Evolutionary conservation across 495 filamentous ascomycete genomes (phyloP).

Genomic region (Aspergillus kassunensis): DNA sequence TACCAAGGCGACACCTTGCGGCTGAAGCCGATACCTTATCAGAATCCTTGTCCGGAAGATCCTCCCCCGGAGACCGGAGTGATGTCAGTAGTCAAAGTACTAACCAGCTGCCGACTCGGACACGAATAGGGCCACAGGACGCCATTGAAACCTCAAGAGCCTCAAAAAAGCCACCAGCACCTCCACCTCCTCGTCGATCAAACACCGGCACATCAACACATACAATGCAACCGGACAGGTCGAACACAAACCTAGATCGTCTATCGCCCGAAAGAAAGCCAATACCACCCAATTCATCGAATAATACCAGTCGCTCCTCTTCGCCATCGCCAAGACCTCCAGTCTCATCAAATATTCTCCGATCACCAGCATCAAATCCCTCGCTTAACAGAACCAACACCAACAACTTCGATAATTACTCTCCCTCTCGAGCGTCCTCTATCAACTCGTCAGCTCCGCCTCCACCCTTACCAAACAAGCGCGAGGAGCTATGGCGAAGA

Average conservation of each 20-base stretch:
- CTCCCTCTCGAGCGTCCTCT: conserved; percentile 14
- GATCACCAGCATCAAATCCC: conserved; percentile 28
- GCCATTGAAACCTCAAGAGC: conserved; percentile 9
- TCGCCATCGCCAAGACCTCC: conserved; percentile 28
- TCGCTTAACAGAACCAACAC: conserved; percentile 20
- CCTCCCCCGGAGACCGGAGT: background rate
- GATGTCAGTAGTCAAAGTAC: background rate
- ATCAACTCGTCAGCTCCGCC: conserved; percentile 7
- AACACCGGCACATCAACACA: conserved; percentile 25
- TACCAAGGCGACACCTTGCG: conserved; percentile 37
- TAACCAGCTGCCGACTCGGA: background rate
- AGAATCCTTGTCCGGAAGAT: conserved; percentile 8
- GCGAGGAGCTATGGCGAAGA: conserved; percentile 77
- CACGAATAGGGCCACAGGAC: background rate
- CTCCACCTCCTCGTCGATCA: conserved; percentile 35
- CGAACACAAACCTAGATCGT: conserved; percentile 6
- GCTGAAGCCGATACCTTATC: conserved; percentile 18
- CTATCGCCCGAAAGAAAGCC: conserved; percentile 18
- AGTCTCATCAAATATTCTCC: conserved; percentile 16
- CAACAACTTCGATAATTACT: conserved; percentile 12
- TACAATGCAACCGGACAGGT: background rate
- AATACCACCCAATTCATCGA: conserved; percentile 32
- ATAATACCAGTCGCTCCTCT: conserved; percentile 30
- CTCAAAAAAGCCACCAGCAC: conserved; percentile 27
- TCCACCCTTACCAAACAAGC: conserved; percentile 57